Base-by-base conservation (phyloP, 2,329 filamentous ascomycete genomes). In the Canariomyces notabilis region DNA sequence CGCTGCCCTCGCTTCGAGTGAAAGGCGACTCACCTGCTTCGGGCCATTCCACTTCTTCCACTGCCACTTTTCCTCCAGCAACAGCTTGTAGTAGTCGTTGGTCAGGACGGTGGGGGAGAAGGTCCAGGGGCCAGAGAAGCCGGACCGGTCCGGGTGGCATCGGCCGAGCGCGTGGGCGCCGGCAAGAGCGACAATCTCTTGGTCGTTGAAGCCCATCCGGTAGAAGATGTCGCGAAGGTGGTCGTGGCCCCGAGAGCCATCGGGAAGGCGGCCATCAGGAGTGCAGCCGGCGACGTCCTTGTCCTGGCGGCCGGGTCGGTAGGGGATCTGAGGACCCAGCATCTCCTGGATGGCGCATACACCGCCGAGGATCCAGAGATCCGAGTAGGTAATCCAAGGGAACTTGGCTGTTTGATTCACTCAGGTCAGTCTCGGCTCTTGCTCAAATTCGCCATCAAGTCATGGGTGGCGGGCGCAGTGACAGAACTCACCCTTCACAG, bases 131-230 rank as follows among this genome's bases (percentile, higher is more conserved):
- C 93, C 93, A 2, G 85, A 79, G 68, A 81, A 97, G 53, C 91
- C 91, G 54, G 83, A 89, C 64, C 91, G 88, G 70, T 93, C 85
- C 7, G 82, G 76, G 76, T 97, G 93, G 74, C 62, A 94, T 57
- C 90, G 87, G 53, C 90, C 90, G 31, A 95, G 79, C 43, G 88
- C 86, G 72, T 95, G 89, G 39, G 86, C 89, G 57, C 89, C 89
- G 19, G 77, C 76, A 43, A 97, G 79, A 22, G 91, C 93, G 37
- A 96, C 91, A 64, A 97, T 97, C 71, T 96, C 90, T 62, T 87
- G 87, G 72, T 98, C 91, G 68, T 93, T 85, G 78, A 96, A 97
- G 57, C 91, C 91, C 91, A 97, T 97, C 65, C 91, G 89, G 68
- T 83, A 80, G 71, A 97, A 98, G 74, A 97, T 91, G 71, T 80